Conservation (phyloP, 345 rosid species). For the Dipteronia sinensis region DNA sequence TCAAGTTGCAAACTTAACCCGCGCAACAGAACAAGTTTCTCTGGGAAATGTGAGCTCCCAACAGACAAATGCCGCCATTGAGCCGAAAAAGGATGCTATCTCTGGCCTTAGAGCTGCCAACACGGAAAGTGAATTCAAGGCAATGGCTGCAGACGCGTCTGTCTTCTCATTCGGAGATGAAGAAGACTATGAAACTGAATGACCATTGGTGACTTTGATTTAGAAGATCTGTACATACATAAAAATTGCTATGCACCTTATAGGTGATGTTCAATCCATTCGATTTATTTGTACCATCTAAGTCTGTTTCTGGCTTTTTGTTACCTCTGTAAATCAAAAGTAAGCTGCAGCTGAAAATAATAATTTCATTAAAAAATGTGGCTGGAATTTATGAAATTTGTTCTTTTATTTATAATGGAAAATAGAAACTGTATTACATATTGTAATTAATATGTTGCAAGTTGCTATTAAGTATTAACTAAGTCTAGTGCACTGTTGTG, state of each 20-base stretch:
- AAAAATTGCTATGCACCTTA: conserved; percentile 12
- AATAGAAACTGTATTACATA: conserved; percentile 5
- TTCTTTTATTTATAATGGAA: conserved; percentile 8
- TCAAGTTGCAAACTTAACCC: conserved; percentile 43
- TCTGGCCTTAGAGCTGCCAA: conserved; percentile 28
- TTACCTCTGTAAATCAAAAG: conserved; percentile 23
- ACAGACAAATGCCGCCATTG: conserved; percentile 12
- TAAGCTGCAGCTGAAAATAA: conserved; percentile 12
- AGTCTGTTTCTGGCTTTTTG: conserved; percentile 15
- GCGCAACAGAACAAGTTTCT: conserved; percentile 49
- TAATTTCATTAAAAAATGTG: conserved; percentile 8
- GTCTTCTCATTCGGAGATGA: conserved; percentile 79
- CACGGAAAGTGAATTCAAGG: conserved; percentile 63
- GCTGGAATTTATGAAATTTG: conserved; percentile 17
- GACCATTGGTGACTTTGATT: conserved; percentile 17
- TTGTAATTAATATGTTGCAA: not conserved
- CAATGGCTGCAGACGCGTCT: conserved; percentile 88
- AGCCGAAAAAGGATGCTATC: conserved; percentile 22
- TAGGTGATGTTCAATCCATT: conserved; percentile 18
- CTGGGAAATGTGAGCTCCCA: conserved; percentile 38
- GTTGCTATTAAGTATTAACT: too few relatives aligned
- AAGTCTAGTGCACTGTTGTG: too few relatives aligned
- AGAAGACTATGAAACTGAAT: conserved; percentile 77
- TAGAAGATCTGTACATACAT: conserved; percentile 29
- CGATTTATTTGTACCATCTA: conserved; percentile 19